Percentiles rank a stretch among this genome's conserved stretches.
phyloP scores from a whole-genome alignment of 495 filamentous ascomycete species.

The Pseudevernia furfuracea region DNA sequence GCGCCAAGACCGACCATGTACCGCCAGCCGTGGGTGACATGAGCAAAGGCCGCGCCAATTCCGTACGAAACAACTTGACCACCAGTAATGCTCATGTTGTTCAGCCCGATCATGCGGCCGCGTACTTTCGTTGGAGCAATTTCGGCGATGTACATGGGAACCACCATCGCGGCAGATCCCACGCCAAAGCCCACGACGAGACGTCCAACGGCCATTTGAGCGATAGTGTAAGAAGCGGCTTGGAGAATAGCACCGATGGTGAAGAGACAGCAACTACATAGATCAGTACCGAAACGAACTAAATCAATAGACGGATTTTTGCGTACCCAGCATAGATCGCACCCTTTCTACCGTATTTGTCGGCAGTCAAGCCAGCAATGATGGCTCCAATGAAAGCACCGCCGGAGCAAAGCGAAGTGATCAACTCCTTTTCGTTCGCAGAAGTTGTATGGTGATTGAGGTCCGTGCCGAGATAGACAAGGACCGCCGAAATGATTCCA shows the following conservation, averaged over 20 bases:
- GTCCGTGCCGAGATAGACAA: slow-evolving; percentile 36
- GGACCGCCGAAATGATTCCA: slow-evolving; percentile 42
- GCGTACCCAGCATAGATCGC: slow-evolving; percentile 42
- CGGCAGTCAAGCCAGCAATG: slow-evolving; percentile 42
- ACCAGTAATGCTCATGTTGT: slow-evolving; percentile 49
- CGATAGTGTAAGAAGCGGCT: slow-evolving; percentile 38
- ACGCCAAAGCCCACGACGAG: slow-evolving; percentile 47
- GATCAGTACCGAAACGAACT: neutral
- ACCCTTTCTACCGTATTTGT: slow-evolving; percentile 42
- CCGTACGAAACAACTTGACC: slow-evolving; percentile 46
- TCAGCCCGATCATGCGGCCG: slow-evolving; percentile 47
- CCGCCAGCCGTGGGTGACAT: slow-evolving; percentile 43
- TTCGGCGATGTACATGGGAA: slow-evolving; percentile 42
- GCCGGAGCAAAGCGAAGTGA: slow-evolving; percentile 41
- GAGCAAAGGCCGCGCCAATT: slow-evolving; percentile 45
- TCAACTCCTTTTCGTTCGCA: slow-evolving; percentile 39
- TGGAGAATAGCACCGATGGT: slow-evolving; percentile 29
- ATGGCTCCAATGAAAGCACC: slow-evolving; percentile 47
- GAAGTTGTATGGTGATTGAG: slow-evolving; percentile 29
- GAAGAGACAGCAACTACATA: neutral
- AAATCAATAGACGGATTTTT: neutral
- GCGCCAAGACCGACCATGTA: slow-evolving; percentile 44
- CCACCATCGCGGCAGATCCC: slow-evolving; percentile 45
- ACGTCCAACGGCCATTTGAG: slow-evolving; percentile 43
- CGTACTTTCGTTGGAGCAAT: slow-evolving; percentile 45